Evolutionary conservation across 2,329 filamentous ascomycete genomes (phyloP).

Genomic region (Nothomitra cinnamomea): DNA sequence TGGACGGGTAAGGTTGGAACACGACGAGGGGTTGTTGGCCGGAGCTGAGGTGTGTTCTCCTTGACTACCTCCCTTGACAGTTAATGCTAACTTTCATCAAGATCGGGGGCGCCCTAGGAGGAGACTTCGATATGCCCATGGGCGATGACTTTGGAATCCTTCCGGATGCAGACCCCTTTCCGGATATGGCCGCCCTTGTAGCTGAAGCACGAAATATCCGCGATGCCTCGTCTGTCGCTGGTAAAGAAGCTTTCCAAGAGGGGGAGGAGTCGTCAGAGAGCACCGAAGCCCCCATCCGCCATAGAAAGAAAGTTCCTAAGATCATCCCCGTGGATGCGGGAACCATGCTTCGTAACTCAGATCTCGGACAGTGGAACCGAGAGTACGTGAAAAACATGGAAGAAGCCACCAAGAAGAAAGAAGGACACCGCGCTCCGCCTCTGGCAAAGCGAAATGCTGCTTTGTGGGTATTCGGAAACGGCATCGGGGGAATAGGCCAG

Average conservation of each 20-base stretch:
- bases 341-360: constrained; percentile 36
- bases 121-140: constrained; percentile 5
- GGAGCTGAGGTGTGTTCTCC: constrained; percentile 21
- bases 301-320: constrained; percentile 21
- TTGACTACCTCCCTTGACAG: constrained; percentile 6
- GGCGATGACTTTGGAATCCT: constrained; percentile 17
- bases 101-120: constrained; percentile 13
- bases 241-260: background rate
- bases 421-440: constrained; percentile 22
- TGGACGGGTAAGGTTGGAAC: constrained; percentile 24
- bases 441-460: constrained; percentile 46
- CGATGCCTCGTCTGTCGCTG: background rate
- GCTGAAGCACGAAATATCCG: constrained; percentile 9
- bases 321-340: constrained; percentile 29
- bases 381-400: constrained; percentile 46
- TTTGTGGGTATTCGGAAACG: constrained; percentile 40
- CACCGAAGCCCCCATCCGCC: constrained; percentile 22
- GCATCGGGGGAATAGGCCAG: constrained; percentile 36
- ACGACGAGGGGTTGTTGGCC: constrained; percentile 22
- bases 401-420: constrained; percentile 27
- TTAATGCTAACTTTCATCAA: constrained; percentile 10
- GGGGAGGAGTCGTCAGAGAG: constrained; percentile 16
- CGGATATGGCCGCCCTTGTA: constrained; percentile 7
- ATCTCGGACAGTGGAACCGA: constrained; percentile 38
- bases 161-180: constrained; percentile 12